Evolutionary conservation across 2,329 filamentous ascomycete genomes (phyloP).

Genomic region (Diplodia intermedia): DNA sequence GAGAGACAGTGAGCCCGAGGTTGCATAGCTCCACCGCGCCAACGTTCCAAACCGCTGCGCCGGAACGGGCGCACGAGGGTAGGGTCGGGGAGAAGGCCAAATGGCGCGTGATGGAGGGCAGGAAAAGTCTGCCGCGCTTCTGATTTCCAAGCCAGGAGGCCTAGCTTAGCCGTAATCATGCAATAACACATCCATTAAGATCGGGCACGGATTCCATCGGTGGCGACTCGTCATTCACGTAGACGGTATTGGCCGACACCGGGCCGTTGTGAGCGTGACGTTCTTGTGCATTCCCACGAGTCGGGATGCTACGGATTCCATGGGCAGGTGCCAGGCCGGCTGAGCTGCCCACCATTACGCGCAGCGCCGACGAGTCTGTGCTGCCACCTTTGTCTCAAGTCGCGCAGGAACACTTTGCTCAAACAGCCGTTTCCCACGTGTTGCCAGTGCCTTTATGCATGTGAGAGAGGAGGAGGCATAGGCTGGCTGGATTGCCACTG

Average conservation of each 20-base stretch:
- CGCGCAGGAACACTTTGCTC: background rate
- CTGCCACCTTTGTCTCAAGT: background rate
- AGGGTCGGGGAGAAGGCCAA: background rate
- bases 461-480: background rate
- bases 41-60: slow-evolving; percentile 4
- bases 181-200: slow-evolving; percentile 8
- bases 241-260: slow-evolving; percentile 2
- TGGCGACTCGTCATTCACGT: background rate
- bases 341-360: background rate
- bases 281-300: background rate
- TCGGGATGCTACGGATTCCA: slow-evolving; percentile 2
- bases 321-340: background rate
- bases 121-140: background rate
- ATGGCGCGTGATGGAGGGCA: slow-evolving; percentile 3
- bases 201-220: background rate
- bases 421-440: background rate
- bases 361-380: too few species aligned
- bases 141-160: slow-evolving; percentile 3
- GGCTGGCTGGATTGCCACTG: background rate
- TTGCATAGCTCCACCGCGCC: background rate
- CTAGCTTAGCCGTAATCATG: background rate
- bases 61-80: background rate
- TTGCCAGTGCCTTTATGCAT: background rate
- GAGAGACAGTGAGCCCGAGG: background rate
- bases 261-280: background rate